A percentile compares a stretch with the other conserved stretches of the same genome.
Conservation (phyloP, 2,329 filamentous ascomycete genomes). For the Didymella pinodella region DNA sequence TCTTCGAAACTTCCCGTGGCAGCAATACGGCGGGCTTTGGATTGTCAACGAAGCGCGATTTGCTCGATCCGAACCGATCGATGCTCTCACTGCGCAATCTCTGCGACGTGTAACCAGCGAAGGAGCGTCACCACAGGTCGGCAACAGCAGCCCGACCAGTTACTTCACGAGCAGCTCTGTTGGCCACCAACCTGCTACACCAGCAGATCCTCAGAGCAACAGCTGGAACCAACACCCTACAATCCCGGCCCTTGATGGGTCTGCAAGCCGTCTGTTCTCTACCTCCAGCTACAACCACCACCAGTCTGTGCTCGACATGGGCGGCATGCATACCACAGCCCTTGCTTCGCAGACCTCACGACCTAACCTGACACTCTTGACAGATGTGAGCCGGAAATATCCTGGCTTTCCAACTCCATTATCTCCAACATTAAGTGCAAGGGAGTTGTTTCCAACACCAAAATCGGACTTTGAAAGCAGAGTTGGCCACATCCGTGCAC, state of each 20-base stretch:
- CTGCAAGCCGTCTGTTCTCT: neutral
- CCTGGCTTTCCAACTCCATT: conserved; percentile 46
- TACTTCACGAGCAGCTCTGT: conserved; percentile 27
- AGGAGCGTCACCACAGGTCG: conserved; percentile 29
- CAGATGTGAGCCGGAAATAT: conserved; percentile 40
- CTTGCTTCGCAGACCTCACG: conserved; percentile 13
- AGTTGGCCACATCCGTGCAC: conserved; percentile 18
- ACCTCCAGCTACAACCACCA: neutral
- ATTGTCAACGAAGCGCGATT: conserved; percentile 50
- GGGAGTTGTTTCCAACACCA: conserved; percentile 41
- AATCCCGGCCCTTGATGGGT: conserved; percentile 5
- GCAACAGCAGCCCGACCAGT: conserved; percentile 23
- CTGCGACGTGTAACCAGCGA: conserved; percentile 44
- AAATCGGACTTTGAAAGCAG: conserved; percentile 28
- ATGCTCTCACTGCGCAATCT: conserved; percentile 34
- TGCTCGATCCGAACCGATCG: conserved; percentile 39
- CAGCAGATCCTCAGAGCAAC: conserved; percentile 4
- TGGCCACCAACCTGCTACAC: conserved; percentile 15
- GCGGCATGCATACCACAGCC: conserved; percentile 20
- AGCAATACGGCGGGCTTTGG: conserved; percentile 50
- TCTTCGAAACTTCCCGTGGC: conserved; percentile 50
- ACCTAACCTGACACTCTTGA: conserved; percentile 34
- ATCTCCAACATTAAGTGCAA: conserved; percentile 42
- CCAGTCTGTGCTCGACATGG: conserved; percentile 31
- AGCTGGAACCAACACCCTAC: neutral